Percentiles rank a stretch among this genome's conserved stretches.
phyloP scores from a whole-genome alignment of 192 early-diverging fungal species.

The Linnemannia hyalina region DNA sequence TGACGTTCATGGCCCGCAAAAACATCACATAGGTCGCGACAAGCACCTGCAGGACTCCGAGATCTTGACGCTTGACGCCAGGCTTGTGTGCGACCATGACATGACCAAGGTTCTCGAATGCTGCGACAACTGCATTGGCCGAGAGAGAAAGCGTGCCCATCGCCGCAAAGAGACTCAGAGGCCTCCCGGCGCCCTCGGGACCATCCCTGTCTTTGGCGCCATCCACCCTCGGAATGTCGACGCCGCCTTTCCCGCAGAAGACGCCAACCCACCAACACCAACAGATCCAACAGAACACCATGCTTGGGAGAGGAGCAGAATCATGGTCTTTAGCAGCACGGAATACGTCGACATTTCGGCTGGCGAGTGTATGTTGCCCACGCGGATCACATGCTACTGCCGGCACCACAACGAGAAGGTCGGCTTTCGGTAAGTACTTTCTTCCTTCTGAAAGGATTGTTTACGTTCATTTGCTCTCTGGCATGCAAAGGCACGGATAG shows the following conservation, averaged over 20 bases:
- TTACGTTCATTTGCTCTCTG: not conserved
- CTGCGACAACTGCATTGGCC: slow-evolving; percentile 78
- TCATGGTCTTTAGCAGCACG: slow-evolving; percentile 84
- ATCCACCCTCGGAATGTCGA: slow-evolving; percentile 60
- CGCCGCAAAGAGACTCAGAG: slow-evolving; percentile 54
- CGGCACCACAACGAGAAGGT: slow-evolving; percentile 88
- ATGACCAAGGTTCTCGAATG: slow-evolving; percentile 74
- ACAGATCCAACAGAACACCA: slow-evolving; percentile 62
- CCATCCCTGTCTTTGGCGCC: slow-evolving; percentile 61
- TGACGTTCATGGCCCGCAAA: not conserved
- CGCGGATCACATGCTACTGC: slow-evolving; percentile 91
- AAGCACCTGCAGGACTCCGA: slow-evolving; percentile 56
- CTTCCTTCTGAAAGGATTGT: not conserved
- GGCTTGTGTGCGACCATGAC: slow-evolving; percentile 81
- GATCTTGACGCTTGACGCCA: slow-evolving; percentile 75
- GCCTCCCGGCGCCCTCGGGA: slow-evolving; percentile 44
- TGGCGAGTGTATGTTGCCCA: slow-evolving; percentile 83
- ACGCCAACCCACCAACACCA: slow-evolving; percentile 41
- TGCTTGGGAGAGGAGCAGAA: slow-evolving; percentile 71
- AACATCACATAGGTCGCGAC: slow-evolving; percentile 31
- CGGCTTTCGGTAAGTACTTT: slow-evolving; percentile 68
- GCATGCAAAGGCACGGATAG: not conserved
- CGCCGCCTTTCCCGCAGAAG: slow-evolving; percentile 39
- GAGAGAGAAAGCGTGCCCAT: slow-evolving; percentile 74
- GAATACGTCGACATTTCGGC: slow-evolving; percentile 79